Evolutionary conservation across 495 filamentous ascomycete species (phyloP).

Genomic region (Penicillium mononematosum): DNA sequence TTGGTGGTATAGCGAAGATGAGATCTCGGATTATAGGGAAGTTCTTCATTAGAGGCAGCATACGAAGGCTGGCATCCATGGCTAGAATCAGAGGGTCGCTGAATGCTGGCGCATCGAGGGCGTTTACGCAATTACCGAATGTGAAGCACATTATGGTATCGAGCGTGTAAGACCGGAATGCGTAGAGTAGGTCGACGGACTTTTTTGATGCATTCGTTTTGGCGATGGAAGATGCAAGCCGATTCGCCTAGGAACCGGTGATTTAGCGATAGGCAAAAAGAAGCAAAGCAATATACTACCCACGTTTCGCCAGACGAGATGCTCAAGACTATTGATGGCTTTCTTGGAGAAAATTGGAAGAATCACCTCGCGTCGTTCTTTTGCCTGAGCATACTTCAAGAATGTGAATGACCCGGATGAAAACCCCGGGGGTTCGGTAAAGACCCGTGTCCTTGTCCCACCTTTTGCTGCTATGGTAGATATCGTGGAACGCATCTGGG

Average conservation of each 20-base stretch:
- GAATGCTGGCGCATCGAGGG: slow-evolving; percentile 5
- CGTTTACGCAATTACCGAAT: slow-evolving; percentile 8
- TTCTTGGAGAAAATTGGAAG: slow-evolving; percentile 10
- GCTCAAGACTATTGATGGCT: slow-evolving; percentile 6
- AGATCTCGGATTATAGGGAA: slow-evolving; percentile 7
- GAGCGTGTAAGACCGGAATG: slow-evolving; percentile 9
- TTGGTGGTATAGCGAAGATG: neutral
- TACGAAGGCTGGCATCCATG: slow-evolving; percentile 7
- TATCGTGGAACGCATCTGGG: slow-evolving; percentile 9
- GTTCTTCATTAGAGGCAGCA: slow-evolving; percentile 7
- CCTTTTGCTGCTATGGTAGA: slow-evolving; percentile 9
- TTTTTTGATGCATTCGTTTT: slow-evolving; percentile 4
- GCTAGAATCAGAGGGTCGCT: slow-evolving; percentile 11
- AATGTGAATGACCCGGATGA: slow-evolving; percentile 3
- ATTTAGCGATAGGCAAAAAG: neutral
- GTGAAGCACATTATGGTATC: slow-evolving; percentile 13
- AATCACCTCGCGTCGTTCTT: slow-evolving; percentile 8
- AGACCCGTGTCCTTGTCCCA: slow-evolving; percentile 11
- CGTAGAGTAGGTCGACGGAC: slow-evolving; percentile 6
- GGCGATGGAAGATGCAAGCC: slow-evolving; percentile 5
- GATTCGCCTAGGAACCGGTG: neutral
- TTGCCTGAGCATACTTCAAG: slow-evolving; percentile 9
- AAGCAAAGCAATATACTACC: neutral
- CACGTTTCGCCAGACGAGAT: slow-evolving; percentile 12
- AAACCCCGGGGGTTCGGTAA: slow-evolving; percentile 8